Evolutionary conservation across 495 filamentous ascomycete genomes (phyloP).

Genomic region (Lasiosphaeria ovina): DNA sequence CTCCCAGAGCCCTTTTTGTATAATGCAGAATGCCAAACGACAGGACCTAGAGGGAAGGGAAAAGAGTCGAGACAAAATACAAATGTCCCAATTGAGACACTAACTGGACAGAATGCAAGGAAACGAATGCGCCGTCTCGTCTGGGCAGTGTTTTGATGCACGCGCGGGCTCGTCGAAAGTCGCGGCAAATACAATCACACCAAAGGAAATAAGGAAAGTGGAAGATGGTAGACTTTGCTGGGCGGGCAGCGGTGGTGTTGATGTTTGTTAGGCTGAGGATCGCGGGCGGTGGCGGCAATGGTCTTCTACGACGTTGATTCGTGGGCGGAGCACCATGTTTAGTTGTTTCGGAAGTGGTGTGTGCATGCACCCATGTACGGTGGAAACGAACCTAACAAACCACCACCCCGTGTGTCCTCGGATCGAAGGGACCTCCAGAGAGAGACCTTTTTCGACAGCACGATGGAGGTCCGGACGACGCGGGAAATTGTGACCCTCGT

Average conservation of each 20-base stretch:
- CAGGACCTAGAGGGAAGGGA: no score
- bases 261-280: not conserved
- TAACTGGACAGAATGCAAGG: no score
- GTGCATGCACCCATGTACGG: not conserved
- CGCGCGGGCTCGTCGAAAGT: no score
- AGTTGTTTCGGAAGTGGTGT: not conserved
- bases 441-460: no score
- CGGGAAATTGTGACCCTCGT: not conserved
- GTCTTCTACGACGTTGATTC: not conserved
- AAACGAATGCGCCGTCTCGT: no score
- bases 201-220: not conserved
- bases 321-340: constrained; percentile 2
- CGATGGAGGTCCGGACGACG: no score
- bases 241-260: not conserved
- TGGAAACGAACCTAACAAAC: not conserved
- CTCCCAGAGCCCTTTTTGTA: not conserved
- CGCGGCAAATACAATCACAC: not conserved
- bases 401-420: no score
- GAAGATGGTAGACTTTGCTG: not conserved
- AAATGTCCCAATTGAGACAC: no score
- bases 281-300: not conserved
- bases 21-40: no score
- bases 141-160: no score
- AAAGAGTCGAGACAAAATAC: no score
- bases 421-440: no score